phyloP scores from a whole-genome alignment of 345 rosid species.

The Brassica cretica region DNA sequence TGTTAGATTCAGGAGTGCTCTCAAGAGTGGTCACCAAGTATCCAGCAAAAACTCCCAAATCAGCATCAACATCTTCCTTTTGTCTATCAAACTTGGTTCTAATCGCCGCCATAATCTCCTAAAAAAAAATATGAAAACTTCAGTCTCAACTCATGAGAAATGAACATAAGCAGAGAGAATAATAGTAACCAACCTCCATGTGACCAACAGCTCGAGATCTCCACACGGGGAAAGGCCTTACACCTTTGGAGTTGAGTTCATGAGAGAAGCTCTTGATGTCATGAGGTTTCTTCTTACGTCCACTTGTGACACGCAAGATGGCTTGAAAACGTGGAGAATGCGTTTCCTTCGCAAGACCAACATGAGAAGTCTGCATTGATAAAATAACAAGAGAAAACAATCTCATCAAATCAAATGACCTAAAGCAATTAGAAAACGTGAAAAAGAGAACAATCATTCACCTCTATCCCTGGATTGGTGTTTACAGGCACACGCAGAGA shows the following conservation, averaged over 20 bases:
- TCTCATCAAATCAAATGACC: no score
- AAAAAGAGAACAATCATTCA: slow-evolving; percentile 32
- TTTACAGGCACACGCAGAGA: slow-evolving; percentile 52
- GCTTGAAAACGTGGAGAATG: slow-evolving; percentile 91
- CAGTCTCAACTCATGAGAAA: slow-evolving; percentile 1
- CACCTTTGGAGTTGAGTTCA: slow-evolving; percentile 97
- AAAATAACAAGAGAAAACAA: no score
- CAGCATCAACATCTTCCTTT: slow-evolving; percentile 91
- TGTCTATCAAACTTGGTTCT: slow-evolving; percentile 78
- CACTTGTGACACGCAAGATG: slow-evolving; percentile 77
- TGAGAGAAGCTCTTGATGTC: slow-evolving; percentile 97
- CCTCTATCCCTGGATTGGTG: slow-evolving; percentile 66
- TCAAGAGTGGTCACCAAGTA: slow-evolving; percentile 82
- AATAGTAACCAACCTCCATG: slow-evolving; percentile 63
- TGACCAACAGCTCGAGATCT: slow-evolving; percentile 84
- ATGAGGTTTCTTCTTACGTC: slow-evolving; percentile 75
- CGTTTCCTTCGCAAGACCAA: slow-evolving; percentile 69
- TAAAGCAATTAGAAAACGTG: background rate
- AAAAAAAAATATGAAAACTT: slow-evolving; percentile 1
- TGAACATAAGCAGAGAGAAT: background rate
- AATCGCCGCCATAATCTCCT: slow-evolving; percentile 86
- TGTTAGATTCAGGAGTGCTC: slow-evolving; percentile 58
- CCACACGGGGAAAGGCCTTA: slow-evolving; percentile 84
- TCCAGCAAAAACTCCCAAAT: slow-evolving; percentile 86
- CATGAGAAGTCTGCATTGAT: slow-evolving; percentile 56